These are phyloP conservation scores for Microbotryum silenes-acaulis DNA, from an alignment of 1,284 basidiomycete genomes.

Conservation along the genomic window DNA sequence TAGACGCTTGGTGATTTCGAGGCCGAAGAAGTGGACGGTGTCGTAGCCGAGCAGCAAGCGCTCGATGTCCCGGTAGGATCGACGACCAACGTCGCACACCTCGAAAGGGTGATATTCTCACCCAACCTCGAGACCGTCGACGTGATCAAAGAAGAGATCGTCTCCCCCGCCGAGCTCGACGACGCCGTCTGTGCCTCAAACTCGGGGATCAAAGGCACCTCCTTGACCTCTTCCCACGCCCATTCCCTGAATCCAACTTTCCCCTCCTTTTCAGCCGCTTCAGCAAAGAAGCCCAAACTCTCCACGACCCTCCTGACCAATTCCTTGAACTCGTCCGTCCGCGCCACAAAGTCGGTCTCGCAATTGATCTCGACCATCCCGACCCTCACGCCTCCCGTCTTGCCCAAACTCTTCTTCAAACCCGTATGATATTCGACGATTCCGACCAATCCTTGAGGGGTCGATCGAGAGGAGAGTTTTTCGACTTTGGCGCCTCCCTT, in stretches of 20 bases:
- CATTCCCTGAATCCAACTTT: slow-evolving; percentile 32
- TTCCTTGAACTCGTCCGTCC: slow-evolving; percentile 72
- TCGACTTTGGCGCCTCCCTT: slow-evolving; percentile 72
- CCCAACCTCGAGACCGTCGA: slow-evolving; percentile 35
- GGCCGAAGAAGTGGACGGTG: slow-evolving; percentile 44
- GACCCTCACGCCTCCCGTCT: slow-evolving; percentile 53
- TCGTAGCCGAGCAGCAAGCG: no score
- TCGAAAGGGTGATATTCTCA: no score
- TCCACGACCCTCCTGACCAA: slow-evolving; percentile 75
- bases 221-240: slow-evolving; percentile 4
- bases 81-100: no score
- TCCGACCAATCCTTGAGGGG: slow-evolving; percentile 72
- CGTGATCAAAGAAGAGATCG: slow-evolving; percentile 49
- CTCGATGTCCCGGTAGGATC: no score
- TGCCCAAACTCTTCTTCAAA: slow-evolving; percentile 39
- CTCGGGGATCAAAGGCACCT: slow-evolving; percentile 39
- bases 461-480: slow-evolving; percentile 65
- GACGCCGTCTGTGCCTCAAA: no score
- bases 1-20: slow-evolving; percentile 31
- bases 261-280: slow-evolving; percentile 42
- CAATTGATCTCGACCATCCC: slow-evolving; percentile 89
- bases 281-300: slow-evolving; percentile 71
- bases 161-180: slow-evolving; percentile 15
- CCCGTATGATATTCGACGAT: slow-evolving; percentile 63
- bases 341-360: slow-evolving; percentile 92